Percentiles rank a stretch among this genome's conserved stretches.
Conservation (phyloP, 228 moss, liverwort and hornwort species). For the Sphagnum magellanicum region DNA sequence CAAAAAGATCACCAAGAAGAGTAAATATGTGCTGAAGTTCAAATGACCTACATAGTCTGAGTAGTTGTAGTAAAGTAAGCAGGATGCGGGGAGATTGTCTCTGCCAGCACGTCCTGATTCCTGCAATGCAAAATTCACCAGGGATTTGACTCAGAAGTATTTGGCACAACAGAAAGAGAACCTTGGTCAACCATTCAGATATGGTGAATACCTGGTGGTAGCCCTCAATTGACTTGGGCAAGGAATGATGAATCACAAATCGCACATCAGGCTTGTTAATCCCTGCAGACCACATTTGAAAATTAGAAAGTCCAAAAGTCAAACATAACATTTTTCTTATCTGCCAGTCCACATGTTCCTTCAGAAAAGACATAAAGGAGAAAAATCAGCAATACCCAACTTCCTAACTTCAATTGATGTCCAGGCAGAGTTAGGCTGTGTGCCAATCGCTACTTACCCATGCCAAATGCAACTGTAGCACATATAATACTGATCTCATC, state of each 20-base stretch:
- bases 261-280: conserved; percentile 98
- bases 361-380: too few species aligned
- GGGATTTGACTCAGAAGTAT: too few species aligned
- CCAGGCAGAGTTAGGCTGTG: too few species aligned
- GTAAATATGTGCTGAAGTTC: too few species aligned
- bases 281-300: conserved; percentile 33
- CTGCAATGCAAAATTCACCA: conserved; percentile 26
- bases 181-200: too few species aligned
- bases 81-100: conserved; percentile 88
- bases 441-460: conserved; percentile 47
- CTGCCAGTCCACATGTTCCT: too few species aligned
- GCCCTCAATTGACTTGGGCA: conserved; percentile 96
- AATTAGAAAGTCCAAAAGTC: too few species aligned
- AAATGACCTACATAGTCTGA: conserved; percentile 55
- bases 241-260: conserved; percentile 96
- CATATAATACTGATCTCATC: conserved; percentile 90
- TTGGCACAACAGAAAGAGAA: too few species aligned
- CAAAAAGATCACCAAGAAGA: too few species aligned
- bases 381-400: too few species aligned
- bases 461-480: conserved; percentile 99
- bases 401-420: too few species aligned
- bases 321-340: too few species aligned
- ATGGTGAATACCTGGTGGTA: conserved; percentile 78
- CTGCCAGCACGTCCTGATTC: conserved; percentile 98
- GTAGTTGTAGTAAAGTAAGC: conserved; percentile 91